A percentile compares a stretch with the other conserved stretches of the same genome.
Conservation (phyloP, 1,139 yeast species). For the Candida smagusa region DNA sequence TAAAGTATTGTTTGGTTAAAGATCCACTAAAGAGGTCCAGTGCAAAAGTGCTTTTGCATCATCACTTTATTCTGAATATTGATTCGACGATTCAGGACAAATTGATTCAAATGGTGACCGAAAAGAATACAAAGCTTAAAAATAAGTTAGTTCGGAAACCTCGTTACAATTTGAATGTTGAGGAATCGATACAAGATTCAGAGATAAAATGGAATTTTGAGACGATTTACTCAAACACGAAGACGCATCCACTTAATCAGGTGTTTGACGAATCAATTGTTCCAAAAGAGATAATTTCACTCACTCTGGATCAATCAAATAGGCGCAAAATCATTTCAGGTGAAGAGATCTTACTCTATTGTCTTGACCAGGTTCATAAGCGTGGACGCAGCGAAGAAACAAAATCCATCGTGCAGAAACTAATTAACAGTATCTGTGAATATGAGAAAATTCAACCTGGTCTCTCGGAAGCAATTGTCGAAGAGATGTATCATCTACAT, state of each 20-base stretch:
- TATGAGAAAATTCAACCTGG: constrained; percentile 61
- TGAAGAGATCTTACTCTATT: constrained; percentile 32
- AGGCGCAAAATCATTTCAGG: not conserved
- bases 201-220: not conserved
- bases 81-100: constrained; percentile 5
- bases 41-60: constrained; percentile 42
- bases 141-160: constrained; percentile 7
- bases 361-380: constrained; percentile 41
- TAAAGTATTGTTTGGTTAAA: constrained; percentile 55
- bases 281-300: not conserved
- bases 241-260: too few relatives aligned
- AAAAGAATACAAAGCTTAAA: constrained; percentile 4
- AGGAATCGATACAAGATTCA: not conserved
- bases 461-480: constrained; percentile 59
- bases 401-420: constrained; percentile 35
- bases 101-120: constrained; percentile 9
- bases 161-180: constrained; percentile 2
- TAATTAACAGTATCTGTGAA: constrained; percentile 35
- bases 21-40: constrained; percentile 54
- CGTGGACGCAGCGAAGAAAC: constrained; percentile 52
- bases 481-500: constrained; percentile 37
- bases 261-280: too few relatives aligned
- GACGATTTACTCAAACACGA: not conserved
- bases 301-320: not conserved
- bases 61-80: constrained; percentile 37